Evolutionary conservation across 352 stramenopile species (phyloP).

Genomic region (Pythium folliculosum): DNA sequence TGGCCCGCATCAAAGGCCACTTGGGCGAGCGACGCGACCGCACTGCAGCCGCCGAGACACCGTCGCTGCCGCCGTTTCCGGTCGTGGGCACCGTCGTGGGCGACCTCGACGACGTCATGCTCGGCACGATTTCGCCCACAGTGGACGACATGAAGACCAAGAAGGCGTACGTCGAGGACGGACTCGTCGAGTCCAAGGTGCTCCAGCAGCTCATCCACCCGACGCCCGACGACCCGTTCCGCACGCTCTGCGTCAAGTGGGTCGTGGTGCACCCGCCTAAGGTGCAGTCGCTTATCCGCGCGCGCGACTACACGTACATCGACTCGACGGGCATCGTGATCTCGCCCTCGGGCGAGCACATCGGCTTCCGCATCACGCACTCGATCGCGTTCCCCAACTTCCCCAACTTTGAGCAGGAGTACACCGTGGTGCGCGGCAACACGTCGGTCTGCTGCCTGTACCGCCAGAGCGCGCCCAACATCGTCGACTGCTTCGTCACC

Average conservation of each 20-base stretch:
- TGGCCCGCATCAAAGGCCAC: constrained; percentile 2
- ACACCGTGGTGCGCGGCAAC: constrained; percentile 38
- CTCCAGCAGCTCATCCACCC: constrained; percentile 10
- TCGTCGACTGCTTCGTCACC: constrained; percentile 44
- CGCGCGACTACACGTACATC: constrained; percentile 43
- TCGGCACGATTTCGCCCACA: background rate
- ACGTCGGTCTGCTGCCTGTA: constrained; percentile 46
- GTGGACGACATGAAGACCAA: constrained; percentile 17
- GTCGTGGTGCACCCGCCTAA: constrained; percentile 3
- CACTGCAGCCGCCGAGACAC: background rate
- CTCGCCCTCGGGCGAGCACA: constrained; percentile 38
- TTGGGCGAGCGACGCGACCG: background rate
- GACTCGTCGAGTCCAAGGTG: constrained; percentile 17
- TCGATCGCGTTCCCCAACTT: constrained; percentile 41
- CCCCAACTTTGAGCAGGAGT: constrained; percentile 21
- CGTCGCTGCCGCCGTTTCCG: constrained; percentile 7
- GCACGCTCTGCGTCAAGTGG: constrained; percentile 17
- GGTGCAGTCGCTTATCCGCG: constrained; percentile 23
- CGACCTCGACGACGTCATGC: constrained; percentile 33
- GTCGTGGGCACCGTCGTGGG: constrained; percentile 30
- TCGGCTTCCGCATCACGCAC: constrained; percentile 51
- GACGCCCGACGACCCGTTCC: constrained; percentile 17
- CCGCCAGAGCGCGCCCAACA: constrained; percentile 36
- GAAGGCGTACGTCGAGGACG: constrained; percentile 18
- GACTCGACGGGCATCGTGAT: constrained; percentile 42